Conservation (phyloP, 2,329 filamentous ascomycete species). For the Phialophora expanda region DNA sequence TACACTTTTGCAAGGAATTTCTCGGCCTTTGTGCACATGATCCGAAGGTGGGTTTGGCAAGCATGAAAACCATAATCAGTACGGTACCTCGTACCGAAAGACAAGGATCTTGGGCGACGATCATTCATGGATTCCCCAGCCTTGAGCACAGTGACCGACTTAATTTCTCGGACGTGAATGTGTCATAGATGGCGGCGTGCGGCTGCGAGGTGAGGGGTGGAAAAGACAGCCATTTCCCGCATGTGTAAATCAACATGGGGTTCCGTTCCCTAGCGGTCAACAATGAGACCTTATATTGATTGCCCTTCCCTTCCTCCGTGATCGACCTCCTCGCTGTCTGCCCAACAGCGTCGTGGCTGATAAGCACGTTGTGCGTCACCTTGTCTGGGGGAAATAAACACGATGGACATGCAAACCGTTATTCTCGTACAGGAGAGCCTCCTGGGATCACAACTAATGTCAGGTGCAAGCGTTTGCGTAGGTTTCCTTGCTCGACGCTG, state of each 20-base stretch:
- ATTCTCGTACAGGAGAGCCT: neutral
- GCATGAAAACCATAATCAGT: neutral
- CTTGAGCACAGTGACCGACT: neutral
- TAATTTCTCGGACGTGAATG: neutral
- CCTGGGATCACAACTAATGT: neutral
- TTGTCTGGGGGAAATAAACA: neutral
- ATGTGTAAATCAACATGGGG: neutral
- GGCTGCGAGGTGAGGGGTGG: neutral
- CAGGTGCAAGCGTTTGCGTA: neutral
- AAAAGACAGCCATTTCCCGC: neutral
- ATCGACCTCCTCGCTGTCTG: neutral
- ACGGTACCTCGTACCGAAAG: neutral
- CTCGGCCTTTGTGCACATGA: neutral
- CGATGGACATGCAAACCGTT: neutral
- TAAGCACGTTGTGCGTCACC: neutral
- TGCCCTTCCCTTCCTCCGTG: neutral
- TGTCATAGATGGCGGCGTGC: neutral
- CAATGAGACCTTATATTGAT: neutral
- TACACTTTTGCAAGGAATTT: neutral
- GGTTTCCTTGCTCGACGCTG: neutral
- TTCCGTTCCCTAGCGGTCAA: neutral
- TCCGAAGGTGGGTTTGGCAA: neutral
- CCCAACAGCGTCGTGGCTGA: neutral
- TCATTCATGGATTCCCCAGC: neutral
- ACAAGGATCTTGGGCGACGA: neutral